A percentile compares a stretch with the other conserved stretches of the same genome.
phyloP scores from a whole-genome alignment of 148 eudicot species.

The Fagopyrum tataricum region DNA sequence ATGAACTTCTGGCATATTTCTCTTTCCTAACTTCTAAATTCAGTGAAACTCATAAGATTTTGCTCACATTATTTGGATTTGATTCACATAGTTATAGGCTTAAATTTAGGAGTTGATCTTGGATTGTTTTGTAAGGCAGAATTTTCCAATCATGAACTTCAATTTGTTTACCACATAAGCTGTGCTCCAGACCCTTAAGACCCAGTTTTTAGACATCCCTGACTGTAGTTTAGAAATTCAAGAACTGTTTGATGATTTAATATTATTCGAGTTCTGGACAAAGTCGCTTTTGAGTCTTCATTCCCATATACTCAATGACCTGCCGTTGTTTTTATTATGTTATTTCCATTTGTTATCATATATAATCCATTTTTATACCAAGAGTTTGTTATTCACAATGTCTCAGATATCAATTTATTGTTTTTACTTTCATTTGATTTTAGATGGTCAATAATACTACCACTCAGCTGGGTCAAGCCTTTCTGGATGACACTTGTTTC shows the following conservation, averaged over 20 bases:
- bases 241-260: background rate
- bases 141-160: background rate
- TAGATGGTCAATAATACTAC: conserved; percentile 89
- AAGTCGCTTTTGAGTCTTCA: background rate
- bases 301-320: background rate
- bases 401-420: background rate
- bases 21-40: background rate
- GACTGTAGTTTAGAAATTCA: background rate
- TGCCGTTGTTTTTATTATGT: background rate
- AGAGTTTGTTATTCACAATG: background rate
- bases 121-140: background rate
- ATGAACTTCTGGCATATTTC: background rate
- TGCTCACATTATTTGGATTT: background rate
- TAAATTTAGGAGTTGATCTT: background rate
- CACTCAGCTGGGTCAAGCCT: conserved; percentile 73
- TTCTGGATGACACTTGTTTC: conserved; percentile 76
- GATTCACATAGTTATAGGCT: background rate
- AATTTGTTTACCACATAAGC: background rate
- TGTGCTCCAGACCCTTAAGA: background rate
- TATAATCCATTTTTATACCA: background rate
- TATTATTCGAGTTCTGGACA: background rate
- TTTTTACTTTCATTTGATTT: conserved; percentile 5
- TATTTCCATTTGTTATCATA: conserved; percentile 1
- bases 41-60: background rate
- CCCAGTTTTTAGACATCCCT: background rate